Base-by-base conservation (phyloP, 257 asterid genomes). In the Gentiana macrophylla region DNA sequence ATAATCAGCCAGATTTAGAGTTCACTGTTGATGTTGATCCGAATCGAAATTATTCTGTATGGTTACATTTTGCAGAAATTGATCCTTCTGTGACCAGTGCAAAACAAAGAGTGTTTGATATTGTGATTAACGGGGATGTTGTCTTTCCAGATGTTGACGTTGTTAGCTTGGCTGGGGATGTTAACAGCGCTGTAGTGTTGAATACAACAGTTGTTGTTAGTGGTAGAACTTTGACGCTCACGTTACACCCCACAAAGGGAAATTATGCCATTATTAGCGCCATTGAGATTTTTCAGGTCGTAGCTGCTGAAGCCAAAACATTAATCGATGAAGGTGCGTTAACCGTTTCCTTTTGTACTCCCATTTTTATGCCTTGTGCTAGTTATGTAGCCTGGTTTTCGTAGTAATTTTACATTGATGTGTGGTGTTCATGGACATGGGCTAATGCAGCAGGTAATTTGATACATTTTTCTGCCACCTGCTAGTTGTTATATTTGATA, bases 41-140 rank as follows among this genome's bases (percentile, higher is more conserved):
- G 56, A 73, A 78, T 52, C 79, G 83, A 62, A 89, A 84, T 49
- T 92, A 83, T 74, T 92, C 95, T 35, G 64, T 92, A 12, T 92
- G 99, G 99, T 68, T 92, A 50, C 99, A 92, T 69, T 92, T 88
- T 69, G 97, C 99, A 11, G 99, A 92, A 69, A 92, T 86, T 62
- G 95, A 88, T 56, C 70, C 87, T 61, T 68, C 82, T 4, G 76
- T 92, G 55, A 88, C 80, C 35, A 78, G 60, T 37, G 69, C 72
- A n/a, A 91, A 94, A 12, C 72, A 92, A 65, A 80, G 99, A 79
- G 86, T 92, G 49, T 81, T 92, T 67, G 83, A 86, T 45, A 64
- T 92, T 55, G 65, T 70, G 73, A 67, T 92, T 41, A 92, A 92
- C 67, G 99, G 95, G 35, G 94, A 74, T 60, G 32, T 52, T 52